Evolutionary conservation across 73 alveolate species (phyloP), one percentile per base, ranked within the genome.

Genomic region (Durusdinium trenchii): DNA sequence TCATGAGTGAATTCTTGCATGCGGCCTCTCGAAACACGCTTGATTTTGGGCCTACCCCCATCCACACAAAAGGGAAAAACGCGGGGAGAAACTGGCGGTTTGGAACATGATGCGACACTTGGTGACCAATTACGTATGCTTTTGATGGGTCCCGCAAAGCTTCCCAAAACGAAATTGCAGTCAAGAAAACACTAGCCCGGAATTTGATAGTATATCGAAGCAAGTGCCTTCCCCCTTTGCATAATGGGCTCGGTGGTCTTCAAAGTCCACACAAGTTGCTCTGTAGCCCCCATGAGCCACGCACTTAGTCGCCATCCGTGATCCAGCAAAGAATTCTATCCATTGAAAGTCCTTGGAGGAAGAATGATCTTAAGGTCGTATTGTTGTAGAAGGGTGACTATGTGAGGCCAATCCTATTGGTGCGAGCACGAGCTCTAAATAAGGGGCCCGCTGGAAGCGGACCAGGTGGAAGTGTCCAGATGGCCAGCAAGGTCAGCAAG

Each of bases 281-380:
- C 76, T n/a, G 51, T 35, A 84, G 47, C 94, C 94, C 6, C 45
- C 75, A 16, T 47, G 54, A 5, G 52, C 36, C 18, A 84, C 94
- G 38, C 69, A 46, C 6, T 35, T 51, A 6, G 94, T 84, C 0
- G 76, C 94, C 76, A 32, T 50, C 6, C 76, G 48, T 35, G 76
- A 50, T 6, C 94, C 94, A n/a, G 78, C 94, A 51, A 84, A 84
- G 75, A 84, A 30, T 51, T 84, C 94, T 32, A 84, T 84, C 47
- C 54, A 84, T 51, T 48, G 76, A 32, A 84, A 84, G 57, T 84
- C 76, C 94, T 84, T 32, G 9, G 84, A 4, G 42, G 32, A 35
- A 3, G 48, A 26, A 3, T n/a, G n/a, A n/a, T n/a, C n/a, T n/a
- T n/a, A n/a, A n/a, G n/a, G n/a, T n/a, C n/a, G n/a, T n/a, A n/a